Conservation (phyloP, 31 red algal genomes). For the Porphyra umbilicalis region DNA sequence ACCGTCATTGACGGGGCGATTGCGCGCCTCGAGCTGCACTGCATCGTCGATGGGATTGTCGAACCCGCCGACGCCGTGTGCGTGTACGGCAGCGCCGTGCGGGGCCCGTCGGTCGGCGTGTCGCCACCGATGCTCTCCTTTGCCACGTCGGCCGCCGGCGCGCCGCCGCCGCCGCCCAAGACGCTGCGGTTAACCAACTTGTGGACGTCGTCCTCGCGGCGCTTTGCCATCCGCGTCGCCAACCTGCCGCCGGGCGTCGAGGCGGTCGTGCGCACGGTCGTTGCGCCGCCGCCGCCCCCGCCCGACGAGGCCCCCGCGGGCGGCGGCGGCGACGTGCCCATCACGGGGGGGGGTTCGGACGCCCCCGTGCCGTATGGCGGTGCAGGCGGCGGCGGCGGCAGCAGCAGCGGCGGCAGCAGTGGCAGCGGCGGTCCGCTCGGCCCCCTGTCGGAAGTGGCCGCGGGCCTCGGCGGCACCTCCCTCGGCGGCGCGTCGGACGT, state of each 20-base stretch:
- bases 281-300: not conserved
- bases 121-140: not conserved
- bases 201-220: not conserved
- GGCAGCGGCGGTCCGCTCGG: not conserved
- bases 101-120: not conserved
- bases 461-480: not conserved
- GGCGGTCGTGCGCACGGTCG: not conserved
- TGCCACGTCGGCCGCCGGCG: not conserved
- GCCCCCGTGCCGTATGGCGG: not conserved
- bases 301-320: too few species aligned
- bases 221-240: not conserved
- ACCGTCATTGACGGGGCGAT: not conserved
- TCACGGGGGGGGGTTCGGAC: too few species aligned
- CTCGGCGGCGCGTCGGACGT: not conserved
- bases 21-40: not conserved
- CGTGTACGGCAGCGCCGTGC: not conserved
- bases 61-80: not conserved
- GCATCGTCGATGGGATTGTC: not conserved
- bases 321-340: too few species aligned
- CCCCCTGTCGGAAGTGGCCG: not conserved
- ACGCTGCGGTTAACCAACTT: not conserved
- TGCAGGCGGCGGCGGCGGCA: not conserved
- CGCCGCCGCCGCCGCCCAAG: not conserved
- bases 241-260: not conserved
- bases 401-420: not conserved